A percentile compares a stretch with the other conserved stretches of the same genome.
These are phyloP conservation scores for Zymoseptoria brevis DNA, from an alignment of 2,329 filamentous ascomycete species.

Conservation along the genomic window DNA sequence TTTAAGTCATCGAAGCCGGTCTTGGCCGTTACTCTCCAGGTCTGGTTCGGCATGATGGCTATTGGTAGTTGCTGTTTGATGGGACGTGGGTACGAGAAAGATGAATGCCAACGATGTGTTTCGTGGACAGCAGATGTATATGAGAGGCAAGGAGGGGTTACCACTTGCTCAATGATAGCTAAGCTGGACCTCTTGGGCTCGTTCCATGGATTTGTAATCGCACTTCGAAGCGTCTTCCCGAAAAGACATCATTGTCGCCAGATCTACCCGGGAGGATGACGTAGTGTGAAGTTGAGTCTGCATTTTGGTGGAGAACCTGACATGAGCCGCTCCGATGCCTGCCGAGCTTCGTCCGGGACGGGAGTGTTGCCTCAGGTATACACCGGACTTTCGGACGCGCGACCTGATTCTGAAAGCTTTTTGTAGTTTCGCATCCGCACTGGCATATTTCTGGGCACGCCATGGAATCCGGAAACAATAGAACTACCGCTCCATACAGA, in stretches of 20 bases:
- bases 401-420: too few relatives aligned
- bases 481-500: too few relatives aligned
- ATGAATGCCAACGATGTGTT: background rate
- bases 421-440: too few relatives aligned
- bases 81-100: background rate
- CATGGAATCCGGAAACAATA: too few relatives aligned
- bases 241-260: background rate
- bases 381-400: background rate
- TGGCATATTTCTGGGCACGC: too few relatives aligned
- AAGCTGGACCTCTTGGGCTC: background rate
- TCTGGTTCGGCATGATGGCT: conserved; percentile 13
- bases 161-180: background rate
- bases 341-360: background rate
- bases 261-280: background rate
- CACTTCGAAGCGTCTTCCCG: background rate
- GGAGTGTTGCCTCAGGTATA: background rate
- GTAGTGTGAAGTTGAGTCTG: background rate
- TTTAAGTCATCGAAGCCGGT: conserved; percentile 56
- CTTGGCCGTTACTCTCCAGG: conserved; percentile 49
- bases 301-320: background rate
- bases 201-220: background rate
- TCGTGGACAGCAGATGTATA: background rate
- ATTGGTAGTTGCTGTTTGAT: background rate
- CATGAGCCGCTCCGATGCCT: background rate
- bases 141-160: background rate